Percentiles rank a stretch among this genome's conserved stretches.
phyloP scores from a whole-genome alignment of 139 green algal species.

The Diplosphaera chodatii region DNA sequence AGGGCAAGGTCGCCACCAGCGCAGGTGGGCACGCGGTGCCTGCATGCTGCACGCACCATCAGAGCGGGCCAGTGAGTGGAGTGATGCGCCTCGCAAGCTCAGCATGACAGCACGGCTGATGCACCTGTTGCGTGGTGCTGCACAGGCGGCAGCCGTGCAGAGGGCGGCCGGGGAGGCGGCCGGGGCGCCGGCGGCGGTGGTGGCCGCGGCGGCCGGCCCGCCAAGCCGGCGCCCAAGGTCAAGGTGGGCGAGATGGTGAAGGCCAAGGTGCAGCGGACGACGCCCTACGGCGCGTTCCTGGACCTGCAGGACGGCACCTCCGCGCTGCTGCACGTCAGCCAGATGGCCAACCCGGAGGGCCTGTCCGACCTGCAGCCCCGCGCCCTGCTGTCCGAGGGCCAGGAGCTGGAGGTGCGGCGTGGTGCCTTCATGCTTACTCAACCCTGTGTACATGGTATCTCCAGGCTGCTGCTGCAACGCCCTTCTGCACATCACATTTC shows the following conservation, averaged over 20 bases:
- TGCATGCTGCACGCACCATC: no score
- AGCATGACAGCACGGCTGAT: no score
- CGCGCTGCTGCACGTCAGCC: slow-evolving; percentile 59
- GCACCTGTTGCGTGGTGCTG: no score
- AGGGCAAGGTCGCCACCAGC: slow-evolving; percentile 4
- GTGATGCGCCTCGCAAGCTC: no score
- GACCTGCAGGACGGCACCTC: slow-evolving; percentile 53
- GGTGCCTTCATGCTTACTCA: not conserved
- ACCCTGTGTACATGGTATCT: no score
- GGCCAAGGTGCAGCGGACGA: slow-evolving; percentile 34
- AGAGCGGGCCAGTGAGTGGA: no score
- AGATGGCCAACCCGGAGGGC: slow-evolving; percentile 45
- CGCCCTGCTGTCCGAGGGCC: slow-evolving; percentile 27
- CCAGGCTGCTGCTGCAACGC: no score
- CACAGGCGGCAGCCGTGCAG: not conserved
- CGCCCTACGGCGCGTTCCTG: slow-evolving; percentile 64
- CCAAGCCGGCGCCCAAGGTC: not conserved
- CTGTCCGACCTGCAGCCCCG: slow-evolving; percentile 6
- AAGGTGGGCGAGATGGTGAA: slow-evolving; percentile 41
- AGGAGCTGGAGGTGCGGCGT: slow-evolving; percentile 46
- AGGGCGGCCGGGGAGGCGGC: not conserved
- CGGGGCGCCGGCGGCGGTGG: not conserved
- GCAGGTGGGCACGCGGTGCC: no score
- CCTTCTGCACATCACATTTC: no score
- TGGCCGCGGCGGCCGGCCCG: not conserved